These are phyloP conservation scores for Coniosporium tulheliwenetii DNA, from an alignment of 2,329 filamentous ascomycete species.

Conservation along the genomic window DNA sequence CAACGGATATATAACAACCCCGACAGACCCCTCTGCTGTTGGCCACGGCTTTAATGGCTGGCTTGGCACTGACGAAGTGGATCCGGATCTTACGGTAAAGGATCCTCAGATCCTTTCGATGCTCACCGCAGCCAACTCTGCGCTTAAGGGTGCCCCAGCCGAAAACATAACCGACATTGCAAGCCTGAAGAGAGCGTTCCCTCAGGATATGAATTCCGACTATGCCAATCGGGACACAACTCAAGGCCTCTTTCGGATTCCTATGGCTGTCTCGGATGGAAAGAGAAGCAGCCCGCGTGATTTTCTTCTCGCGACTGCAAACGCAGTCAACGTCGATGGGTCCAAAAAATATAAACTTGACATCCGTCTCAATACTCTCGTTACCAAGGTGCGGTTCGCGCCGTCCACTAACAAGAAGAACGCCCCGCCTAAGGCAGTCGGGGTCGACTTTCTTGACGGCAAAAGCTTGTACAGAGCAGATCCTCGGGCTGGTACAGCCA, in stretches of 20 bases:
- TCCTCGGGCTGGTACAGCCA: conserved; percentile 14
- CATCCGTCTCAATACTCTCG: conserved; percentile 44
- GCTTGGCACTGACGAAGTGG: conserved; percentile 35
- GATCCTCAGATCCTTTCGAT: conserved; percentile 40
- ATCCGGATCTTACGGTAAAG: conserved; percentile 32
- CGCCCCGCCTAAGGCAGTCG: conserved; percentile 25
- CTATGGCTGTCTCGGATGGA: conserved; percentile 35
- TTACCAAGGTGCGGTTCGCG: conserved; percentile 50
- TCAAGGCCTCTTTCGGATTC: conserved; percentile 41
- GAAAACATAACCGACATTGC: conserved; percentile 1
- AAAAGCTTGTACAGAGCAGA: conserved; percentile 22
- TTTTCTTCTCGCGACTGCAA: conserved; percentile 35
- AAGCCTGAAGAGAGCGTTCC: neutral
- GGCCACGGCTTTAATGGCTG: conserved; percentile 45
- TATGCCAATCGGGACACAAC: conserved; percentile 26
- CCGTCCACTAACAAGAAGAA: conserved; percentile 38
- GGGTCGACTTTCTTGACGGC: conserved; percentile 27
- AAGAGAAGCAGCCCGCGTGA: conserved; percentile 40
- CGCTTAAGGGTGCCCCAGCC: conserved; percentile 21
- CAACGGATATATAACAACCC: conserved; percentile 18
- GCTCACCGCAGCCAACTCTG: conserved; percentile 35
- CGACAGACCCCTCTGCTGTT: neutral
- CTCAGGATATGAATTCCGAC: conserved; percentile 25
- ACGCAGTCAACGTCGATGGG: conserved; percentile 33
- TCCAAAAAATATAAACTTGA: conserved; percentile 40